Evolutionary conservation across 108 stramenopile species (phyloP).

Genomic region (Skeletonema potamos): DNA sequence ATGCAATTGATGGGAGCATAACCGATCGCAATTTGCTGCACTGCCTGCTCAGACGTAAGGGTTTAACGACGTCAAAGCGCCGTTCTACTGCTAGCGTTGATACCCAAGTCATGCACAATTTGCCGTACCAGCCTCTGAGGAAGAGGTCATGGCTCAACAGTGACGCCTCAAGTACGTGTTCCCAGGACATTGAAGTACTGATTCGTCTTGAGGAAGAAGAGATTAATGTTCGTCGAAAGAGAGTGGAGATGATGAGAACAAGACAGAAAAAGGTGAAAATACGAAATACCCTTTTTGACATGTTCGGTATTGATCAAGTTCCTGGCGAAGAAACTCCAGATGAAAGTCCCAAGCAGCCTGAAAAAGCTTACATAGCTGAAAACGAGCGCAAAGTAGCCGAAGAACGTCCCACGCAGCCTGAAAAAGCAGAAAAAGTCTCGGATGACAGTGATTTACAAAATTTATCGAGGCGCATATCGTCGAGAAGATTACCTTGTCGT

Average conservation of each 20-base stretch:
- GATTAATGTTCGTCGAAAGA: constrained; percentile 8
- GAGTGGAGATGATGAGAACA: constrained; percentile 20
- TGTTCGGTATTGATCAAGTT: constrained; percentile 16
- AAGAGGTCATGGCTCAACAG: neutral
- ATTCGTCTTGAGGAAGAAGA: constrained; percentile 25
- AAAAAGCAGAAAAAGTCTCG: too few species aligned
- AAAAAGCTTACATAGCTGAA: too few species aligned
- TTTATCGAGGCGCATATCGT: neutral
- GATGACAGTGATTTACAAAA: too few species aligned
- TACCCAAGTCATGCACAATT: neutral
- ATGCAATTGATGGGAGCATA: constrained; percentile 27
- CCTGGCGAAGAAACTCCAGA: neutral
- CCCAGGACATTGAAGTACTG: constrained; percentile 12
- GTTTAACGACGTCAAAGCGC: neutral
- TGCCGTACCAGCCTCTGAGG: neutral
- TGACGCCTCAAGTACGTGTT: neutral
- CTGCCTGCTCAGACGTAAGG: neutral
- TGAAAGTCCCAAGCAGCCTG: too few species aligned
- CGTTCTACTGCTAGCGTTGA: neutral
- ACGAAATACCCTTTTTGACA: constrained; percentile 12
- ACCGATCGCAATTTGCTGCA: neutral
- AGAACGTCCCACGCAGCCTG: too few species aligned
- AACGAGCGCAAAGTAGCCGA: too few species aligned
- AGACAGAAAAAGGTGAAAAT: constrained; percentile 5
- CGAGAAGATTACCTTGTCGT: too few species aligned